phyloP scores from a whole-genome alignment of 2,329 filamentous ascomycete genomes.

The Colletotrichum euphorbiae region DNA sequence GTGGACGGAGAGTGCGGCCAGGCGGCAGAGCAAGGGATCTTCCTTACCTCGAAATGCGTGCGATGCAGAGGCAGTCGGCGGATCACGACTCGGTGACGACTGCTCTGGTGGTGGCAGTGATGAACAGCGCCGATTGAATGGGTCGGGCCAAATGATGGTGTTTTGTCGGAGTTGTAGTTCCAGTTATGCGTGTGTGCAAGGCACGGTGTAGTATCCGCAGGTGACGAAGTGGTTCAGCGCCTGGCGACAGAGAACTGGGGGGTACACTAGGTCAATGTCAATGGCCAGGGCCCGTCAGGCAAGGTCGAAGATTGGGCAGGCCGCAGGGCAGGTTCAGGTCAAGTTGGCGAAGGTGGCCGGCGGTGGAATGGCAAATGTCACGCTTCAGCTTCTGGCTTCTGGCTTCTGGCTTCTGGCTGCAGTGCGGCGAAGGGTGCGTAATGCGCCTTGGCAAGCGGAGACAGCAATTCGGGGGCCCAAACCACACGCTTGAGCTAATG shows the following conservation, averaged over 20 bases:
- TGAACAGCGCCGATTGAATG: background rate
- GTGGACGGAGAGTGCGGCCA: background rate
- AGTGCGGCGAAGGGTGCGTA: conserved; percentile 35
- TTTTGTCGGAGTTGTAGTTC: background rate
- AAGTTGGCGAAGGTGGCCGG: background rate
- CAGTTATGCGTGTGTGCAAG: too few species aligned
- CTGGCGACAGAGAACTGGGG: too few species aligned
- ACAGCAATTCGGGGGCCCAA: conserved; percentile 5
- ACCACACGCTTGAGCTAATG: background rate
- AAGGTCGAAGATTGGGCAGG: background rate
- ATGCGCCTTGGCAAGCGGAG: conserved; percentile 37
- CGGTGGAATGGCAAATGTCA: conserved; percentile 19
- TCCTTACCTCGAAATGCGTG: background rate
- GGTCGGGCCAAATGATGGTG: background rate
- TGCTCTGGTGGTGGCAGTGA: background rate
- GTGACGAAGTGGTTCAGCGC: too few species aligned
- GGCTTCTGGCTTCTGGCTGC: background rate
- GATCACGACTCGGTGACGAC: too few species aligned
- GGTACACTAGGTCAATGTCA: background rate
- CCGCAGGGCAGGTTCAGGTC: background rate
- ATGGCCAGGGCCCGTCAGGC: background rate
- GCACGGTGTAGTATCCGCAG: too few species aligned
- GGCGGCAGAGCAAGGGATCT: background rate
- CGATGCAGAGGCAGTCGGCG: background rate
- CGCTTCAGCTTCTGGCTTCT: background rate